phyloP scores from a whole-genome alignment of 495 filamentous ascomycete genomes.

The Neurospora sp. region DNA sequence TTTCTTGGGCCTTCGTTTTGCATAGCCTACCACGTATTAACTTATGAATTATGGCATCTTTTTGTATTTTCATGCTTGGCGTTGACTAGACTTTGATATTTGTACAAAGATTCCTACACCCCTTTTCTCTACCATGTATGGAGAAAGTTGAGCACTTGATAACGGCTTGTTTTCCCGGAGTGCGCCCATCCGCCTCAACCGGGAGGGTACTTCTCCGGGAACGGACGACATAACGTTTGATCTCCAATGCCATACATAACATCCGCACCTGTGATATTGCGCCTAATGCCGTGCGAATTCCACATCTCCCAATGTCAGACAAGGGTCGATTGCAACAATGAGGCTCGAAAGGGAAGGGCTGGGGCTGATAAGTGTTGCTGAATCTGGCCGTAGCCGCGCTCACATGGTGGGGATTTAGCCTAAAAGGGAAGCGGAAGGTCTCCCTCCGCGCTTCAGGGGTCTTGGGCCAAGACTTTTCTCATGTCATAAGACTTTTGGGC shows the following conservation, averaged over 20 bases:
- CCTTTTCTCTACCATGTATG: background rate
- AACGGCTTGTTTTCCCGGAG: background rate
- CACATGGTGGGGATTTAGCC: conserved; percentile 13
- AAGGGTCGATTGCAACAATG: background rate
- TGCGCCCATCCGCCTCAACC: background rate
- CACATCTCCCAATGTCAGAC: background rate
- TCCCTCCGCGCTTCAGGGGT: conserved; percentile 21
- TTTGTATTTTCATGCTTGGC: background rate
- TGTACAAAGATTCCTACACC: background rate
- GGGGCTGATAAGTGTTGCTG: background rate
- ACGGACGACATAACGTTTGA: background rate
- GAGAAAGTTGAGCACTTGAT: background rate
- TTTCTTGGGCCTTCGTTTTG: background rate
- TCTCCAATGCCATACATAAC: background rate
- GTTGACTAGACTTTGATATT: background rate
- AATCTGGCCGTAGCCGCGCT: conserved; percentile 4
- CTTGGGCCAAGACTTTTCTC: background rate
- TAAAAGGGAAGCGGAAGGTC: conserved; percentile 24
- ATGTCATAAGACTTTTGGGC: background rate
- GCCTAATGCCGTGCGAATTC: background rate
- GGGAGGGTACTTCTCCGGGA: background rate
- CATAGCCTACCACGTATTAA: background rate
- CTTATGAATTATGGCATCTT: background rate
- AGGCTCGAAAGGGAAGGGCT: background rate
- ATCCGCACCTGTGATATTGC: background rate